These are phyloP conservation scores for Ascochyta clinopodiicola DNA, from an alignment of 2,329 filamentous ascomycete genomes.

Conservation along the genomic window DNA sequence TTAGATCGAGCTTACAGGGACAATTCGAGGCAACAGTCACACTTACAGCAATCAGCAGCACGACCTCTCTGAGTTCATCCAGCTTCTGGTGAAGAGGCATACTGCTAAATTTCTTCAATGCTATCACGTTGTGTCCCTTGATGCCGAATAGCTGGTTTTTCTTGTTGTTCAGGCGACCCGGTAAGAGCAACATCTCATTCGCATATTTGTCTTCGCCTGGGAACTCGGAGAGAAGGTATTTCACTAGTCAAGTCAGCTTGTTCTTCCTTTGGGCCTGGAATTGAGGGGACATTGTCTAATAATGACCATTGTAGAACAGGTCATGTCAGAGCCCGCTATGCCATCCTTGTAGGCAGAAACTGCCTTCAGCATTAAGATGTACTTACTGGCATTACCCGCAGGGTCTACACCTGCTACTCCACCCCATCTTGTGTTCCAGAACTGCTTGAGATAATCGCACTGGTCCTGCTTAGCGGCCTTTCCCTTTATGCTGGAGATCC, in stretches of 20 bases:
- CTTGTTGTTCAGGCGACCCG: constrained; percentile 1
- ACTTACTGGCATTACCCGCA: constrained; percentile 4
- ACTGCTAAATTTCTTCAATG: neutral
- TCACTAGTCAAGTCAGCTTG: too few species aligned
- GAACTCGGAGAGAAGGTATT: neutral
- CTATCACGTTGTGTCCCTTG: neutral
- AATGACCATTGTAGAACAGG: neutral
- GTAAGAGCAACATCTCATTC: neutral
- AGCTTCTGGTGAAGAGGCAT: neutral
- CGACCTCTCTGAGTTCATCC: neutral
- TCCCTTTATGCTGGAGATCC: neutral
- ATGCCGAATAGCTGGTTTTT: neutral
- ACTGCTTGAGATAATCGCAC: constrained; percentile 1
- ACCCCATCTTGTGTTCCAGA: neutral
- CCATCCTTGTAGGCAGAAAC: too few species aligned
- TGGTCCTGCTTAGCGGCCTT: neutral
- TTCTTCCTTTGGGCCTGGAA: too few species aligned
- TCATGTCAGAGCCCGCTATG: too few species aligned
- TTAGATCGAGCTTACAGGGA: too few species aligned
- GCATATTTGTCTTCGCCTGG: neutral
- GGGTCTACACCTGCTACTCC: too few species aligned
- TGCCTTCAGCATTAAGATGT: too few species aligned
- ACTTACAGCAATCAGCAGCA: neutral
- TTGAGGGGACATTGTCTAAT: neutral
- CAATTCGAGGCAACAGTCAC: too few species aligned